Conservation (phyloP, 768 basidiomycete species). For the Cyathus striatus region DNA sequence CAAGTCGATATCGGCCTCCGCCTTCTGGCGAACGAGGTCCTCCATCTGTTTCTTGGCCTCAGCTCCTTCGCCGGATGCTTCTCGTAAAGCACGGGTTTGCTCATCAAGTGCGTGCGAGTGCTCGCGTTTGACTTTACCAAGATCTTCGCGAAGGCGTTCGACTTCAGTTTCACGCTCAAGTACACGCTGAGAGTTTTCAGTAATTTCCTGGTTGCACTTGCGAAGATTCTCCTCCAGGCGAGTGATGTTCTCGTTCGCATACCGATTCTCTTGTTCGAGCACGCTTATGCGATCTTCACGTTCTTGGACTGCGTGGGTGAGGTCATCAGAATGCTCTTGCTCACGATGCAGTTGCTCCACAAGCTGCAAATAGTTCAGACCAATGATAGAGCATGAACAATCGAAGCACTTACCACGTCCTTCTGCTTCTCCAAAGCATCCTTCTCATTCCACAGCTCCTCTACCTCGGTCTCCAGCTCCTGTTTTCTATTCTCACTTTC, state of each 20-base stretch:
- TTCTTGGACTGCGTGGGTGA: conserved; percentile 45
- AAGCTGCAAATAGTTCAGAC: conserved; percentile 29
- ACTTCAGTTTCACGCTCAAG: conserved; percentile 44
- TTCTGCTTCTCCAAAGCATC: conserved; percentile 54
- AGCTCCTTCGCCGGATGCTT: conserved; percentile 40
- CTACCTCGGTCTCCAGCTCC: conserved; percentile 52
- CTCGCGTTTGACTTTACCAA: conserved; percentile 50
- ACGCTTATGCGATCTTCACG: conserved; percentile 45
- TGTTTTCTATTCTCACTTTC: conserved; percentile 49
- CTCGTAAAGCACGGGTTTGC: conserved; percentile 39
- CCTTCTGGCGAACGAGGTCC: conserved; percentile 45
- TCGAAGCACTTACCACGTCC: conserved; percentile 36
- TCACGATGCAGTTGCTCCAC: conserved; percentile 48
- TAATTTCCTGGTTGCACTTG: conserved; percentile 52
- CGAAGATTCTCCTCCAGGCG: conserved; percentile 55
- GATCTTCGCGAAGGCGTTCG: conserved; percentile 50
- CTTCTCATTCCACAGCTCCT: conserved; percentile 46
- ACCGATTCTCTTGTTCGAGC: conserved; percentile 52
- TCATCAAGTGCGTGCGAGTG: conserved; percentile 45
- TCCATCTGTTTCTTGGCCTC: conserved; percentile 44
- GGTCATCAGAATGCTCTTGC: conserved; percentile 43
- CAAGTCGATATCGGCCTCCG: conserved; percentile 49
- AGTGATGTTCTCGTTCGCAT: conserved; percentile 44
- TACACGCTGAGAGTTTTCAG: conserved; percentile 40
- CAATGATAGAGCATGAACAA: not conserved